Evolutionary conservation across 768 basidiomycete genomes (phyloP).

Genomic region (Coprinopsis sp.): DNA sequence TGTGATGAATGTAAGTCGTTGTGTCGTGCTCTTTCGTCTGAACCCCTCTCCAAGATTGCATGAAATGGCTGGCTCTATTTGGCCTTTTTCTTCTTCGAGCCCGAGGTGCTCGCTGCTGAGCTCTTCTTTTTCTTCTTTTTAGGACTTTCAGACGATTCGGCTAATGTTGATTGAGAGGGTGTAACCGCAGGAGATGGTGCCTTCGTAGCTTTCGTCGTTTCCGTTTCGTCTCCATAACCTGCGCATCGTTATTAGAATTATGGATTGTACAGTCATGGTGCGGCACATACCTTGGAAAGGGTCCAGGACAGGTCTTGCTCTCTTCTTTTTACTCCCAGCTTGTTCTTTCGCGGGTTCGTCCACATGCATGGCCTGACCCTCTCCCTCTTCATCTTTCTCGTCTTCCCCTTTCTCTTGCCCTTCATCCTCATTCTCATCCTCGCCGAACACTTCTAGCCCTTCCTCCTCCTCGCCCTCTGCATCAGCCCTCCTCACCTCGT

Average conservation of each 20-base stretch:
- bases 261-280: neutral
- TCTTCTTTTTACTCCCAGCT: neutral
- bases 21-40: too few species aligned
- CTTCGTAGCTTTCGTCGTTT: neutral
- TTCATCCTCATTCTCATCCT: constrained; percentile 14
- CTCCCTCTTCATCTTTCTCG: constrained; percentile 36
- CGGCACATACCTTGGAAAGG: constrained; percentile 56
- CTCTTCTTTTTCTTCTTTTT: neutral
- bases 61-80: too few species aligned
- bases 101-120: neutral
- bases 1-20: too few species aligned
- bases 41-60: too few species aligned
- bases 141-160: neutral
- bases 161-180: neutral
- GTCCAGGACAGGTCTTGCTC: constrained; percentile 39
- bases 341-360: neutral
- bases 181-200: neutral
- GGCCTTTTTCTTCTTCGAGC: neutral
- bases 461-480: constrained; percentile 38
- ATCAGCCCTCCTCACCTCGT: constrained; percentile 47
- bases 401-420: constrained; percentile 6
- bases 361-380: constrained; percentile 24
- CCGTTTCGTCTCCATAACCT: constrained; percentile 34
- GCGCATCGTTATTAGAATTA: neutral
- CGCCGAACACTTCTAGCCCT: constrained; percentile 33